A percentile compares a stretch with the other conserved stretches of the same genome.
Conservation (phyloP, 2,329 filamentous ascomycete species). For the Pseudogymnoascus sp. region DNA sequence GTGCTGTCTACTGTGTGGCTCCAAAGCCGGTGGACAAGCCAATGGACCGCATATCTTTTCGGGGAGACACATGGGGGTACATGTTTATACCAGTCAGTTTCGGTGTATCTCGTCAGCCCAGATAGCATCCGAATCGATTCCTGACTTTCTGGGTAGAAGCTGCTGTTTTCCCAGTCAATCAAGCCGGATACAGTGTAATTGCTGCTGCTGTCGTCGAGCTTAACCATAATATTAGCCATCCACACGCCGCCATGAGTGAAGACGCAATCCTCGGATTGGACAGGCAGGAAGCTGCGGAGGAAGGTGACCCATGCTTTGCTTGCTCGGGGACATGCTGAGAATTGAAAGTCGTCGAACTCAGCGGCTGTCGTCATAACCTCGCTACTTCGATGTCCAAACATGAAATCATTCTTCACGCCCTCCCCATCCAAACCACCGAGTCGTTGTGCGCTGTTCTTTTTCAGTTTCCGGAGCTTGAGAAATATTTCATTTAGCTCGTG, state of each 20-base stretch:
- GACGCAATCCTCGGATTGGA: slow-evolving; percentile 1
- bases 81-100: slow-evolving; percentile 13
- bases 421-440: slow-evolving; percentile 14
- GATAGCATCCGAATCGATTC: slow-evolving; percentile 11
- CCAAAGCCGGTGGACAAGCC: slow-evolving; percentile 9
- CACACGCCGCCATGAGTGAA: slow-evolving; percentile 18
- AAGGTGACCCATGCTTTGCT: slow-evolving; percentile 13
- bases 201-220: slow-evolving; percentile 9
- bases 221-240: slow-evolving; percentile 18
- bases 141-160: slow-evolving; percentile 17
- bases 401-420: slow-evolving; percentile 13
- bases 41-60: not conserved
- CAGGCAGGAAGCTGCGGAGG: slow-evolving; percentile 15
- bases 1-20: not conserved
- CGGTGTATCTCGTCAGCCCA: not conserved
- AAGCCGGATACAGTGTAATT: slow-evolving; percentile 14
- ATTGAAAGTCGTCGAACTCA: slow-evolving; percentile 17
- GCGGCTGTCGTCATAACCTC: slow-evolving; percentile 12
- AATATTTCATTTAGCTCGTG: slow-evolving; percentile 12
- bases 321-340: slow-evolving; percentile 11
- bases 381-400: slow-evolving; percentile 6
- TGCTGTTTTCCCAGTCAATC: slow-evolving; percentile 17
- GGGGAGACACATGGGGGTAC: slow-evolving; percentile 12
- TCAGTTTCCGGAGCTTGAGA: slow-evolving; percentile 12
- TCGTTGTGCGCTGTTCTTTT: not conserved